Conservation (phyloP, 768 basidiomycete genomes). For the Leccinum aurantiacum region DNA sequence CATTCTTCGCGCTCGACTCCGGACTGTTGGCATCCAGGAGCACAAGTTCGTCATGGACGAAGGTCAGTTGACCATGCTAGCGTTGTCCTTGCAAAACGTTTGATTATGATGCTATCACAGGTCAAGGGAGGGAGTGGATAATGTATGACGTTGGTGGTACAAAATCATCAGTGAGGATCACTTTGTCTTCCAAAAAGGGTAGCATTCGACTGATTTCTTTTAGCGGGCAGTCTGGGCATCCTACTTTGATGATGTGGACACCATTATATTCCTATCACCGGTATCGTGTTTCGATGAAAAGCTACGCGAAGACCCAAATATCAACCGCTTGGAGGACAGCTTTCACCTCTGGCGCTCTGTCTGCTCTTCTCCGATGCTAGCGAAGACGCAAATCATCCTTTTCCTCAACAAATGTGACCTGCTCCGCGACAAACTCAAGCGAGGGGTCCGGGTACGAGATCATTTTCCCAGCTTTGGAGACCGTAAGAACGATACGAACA, state of each 20-base stretch:
- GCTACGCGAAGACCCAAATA: slow-evolving; percentile 63
- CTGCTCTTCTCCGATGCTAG: slow-evolving; percentile 62
- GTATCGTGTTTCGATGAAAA: slow-evolving; percentile 84
- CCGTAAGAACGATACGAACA: slow-evolving; percentile 64
- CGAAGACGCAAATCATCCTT: slow-evolving; percentile 50
- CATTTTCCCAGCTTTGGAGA: slow-evolving; percentile 75
- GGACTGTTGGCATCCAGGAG: slow-evolving; percentile 79
- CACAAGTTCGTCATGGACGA: slow-evolving; percentile 65
- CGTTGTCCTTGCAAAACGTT: neutral
- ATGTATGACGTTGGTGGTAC: slow-evolving; percentile 83
- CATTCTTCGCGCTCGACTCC: slow-evolving; percentile 73
- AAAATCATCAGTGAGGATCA: slow-evolving; percentile 53
- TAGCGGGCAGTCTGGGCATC: slow-evolving; percentile 77
- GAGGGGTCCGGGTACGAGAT: slow-evolving; percentile 64
- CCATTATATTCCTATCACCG: slow-evolving; percentile 75
- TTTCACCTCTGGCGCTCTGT: slow-evolving; percentile 76
- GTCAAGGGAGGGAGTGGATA: slow-evolving; percentile 70
- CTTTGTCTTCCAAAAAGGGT: neutral
- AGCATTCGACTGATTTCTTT: slow-evolving; percentile 1
- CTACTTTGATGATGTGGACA: slow-evolving; percentile 80
- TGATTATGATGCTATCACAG: slow-evolving; percentile 30
- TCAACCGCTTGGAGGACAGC: slow-evolving; percentile 79
- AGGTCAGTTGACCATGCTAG: slow-evolving; percentile 40
- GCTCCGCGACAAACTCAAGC: slow-evolving; percentile 67
- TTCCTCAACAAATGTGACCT: slow-evolving; percentile 75